Evolutionary conservation across 805 yeast species (phyloP).

Genomic region (Candida wancherniae): DNA sequence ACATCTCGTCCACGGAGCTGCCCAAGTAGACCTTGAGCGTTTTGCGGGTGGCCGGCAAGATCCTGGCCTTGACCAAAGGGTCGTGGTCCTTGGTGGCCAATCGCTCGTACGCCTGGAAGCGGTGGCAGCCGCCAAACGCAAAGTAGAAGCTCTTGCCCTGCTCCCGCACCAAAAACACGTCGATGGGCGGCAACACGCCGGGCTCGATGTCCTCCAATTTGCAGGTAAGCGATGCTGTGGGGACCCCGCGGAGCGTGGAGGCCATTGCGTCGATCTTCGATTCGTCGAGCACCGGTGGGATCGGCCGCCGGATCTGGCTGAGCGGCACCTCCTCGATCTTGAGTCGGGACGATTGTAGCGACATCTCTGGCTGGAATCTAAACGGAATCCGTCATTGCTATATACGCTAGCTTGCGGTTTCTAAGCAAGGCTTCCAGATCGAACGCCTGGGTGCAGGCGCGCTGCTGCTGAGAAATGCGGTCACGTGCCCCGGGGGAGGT

Average conservation of each 20-base stretch:
- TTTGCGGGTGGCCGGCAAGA: conserved; percentile 69
- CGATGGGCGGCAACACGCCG: conserved; percentile 79
- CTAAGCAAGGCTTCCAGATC: too few relatives aligned
- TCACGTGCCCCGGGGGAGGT: too few relatives aligned
- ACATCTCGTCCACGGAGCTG: conserved; percentile 52
- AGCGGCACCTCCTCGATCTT: conserved; percentile 61
- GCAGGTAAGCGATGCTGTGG: conserved; percentile 63
- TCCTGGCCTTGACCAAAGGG: conserved; percentile 58
- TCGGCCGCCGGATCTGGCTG: conserved; percentile 68
- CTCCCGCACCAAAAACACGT: conserved; percentile 64
- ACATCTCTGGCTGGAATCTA: too few relatives aligned
- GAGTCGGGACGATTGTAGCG: conserved; percentile 51
- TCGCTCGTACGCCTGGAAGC: conserved; percentile 81
- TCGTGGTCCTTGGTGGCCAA: conserved; percentile 27
- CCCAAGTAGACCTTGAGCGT: conserved; percentile 72
- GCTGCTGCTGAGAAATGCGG: too few relatives aligned
- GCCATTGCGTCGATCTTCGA: conserved; percentile 77
- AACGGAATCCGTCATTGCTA: too few relatives aligned
- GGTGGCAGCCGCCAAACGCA: conserved; percentile 89
- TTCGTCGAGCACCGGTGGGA: conserved; percentile 76
- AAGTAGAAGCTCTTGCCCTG: conserved; percentile 60
- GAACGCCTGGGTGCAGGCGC: too few relatives aligned
- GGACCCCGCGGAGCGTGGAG: conserved; percentile 59
- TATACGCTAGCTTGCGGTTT: too few relatives aligned
- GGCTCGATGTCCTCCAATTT: conserved; percentile 42